These are phyloP conservation scores for Leccinum disarticulatum DNA, from an alignment of 768 basidiomycete genomes.

Conservation along the genomic window DNA sequence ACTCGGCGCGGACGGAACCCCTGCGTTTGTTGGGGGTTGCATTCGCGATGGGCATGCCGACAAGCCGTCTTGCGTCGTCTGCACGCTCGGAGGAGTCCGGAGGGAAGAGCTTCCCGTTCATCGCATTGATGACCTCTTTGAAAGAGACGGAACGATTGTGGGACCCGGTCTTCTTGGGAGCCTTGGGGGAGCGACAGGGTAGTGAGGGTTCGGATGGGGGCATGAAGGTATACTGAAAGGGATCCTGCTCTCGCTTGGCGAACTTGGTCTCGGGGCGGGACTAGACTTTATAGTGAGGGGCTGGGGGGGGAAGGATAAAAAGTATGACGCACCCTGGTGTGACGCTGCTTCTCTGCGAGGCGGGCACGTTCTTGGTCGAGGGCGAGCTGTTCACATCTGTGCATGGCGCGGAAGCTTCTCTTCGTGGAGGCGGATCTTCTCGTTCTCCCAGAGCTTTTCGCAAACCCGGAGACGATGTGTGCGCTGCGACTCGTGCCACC, in stretches of 20 bases:
- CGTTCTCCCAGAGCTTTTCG: slow-evolving; percentile 49
- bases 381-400: slow-evolving; percentile 31
- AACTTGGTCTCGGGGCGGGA: slow-evolving; percentile 12
- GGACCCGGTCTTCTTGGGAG: slow-evolving; percentile 11
- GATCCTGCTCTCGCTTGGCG: slow-evolving; percentile 22
- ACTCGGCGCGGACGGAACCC: slow-evolving; percentile 30
- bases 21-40: slow-evolving; percentile 19
- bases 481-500: slow-evolving; percentile 36
- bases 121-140: slow-evolving; percentile 53
- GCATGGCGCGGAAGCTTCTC: slow-evolving; percentile 36
- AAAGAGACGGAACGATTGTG: slow-evolving; percentile 47
- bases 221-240: slow-evolving; percentile 37
- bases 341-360: slow-evolving; percentile 19
- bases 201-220: slow-evolving; percentile 22
- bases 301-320: not conserved
- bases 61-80: slow-evolving; percentile 31
- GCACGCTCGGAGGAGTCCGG: slow-evolving; percentile 34
- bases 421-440: slow-evolving; percentile 43
- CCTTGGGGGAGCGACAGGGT: slow-evolving; percentile 20
- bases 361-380: slow-evolving; percentile 31
- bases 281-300: slow-evolving; percentile 16
- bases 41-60: slow-evolving; percentile 23
- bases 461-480: slow-evolving; percentile 44
- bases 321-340: slow-evolving; percentile 21
- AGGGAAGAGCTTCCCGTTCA: slow-evolving; percentile 61